Evolutionary conservation across 768 basidiomycete species (phyloP), one percentile per base, ranked within the genome.

Genomic region (Jaapia argillacea): DNA sequence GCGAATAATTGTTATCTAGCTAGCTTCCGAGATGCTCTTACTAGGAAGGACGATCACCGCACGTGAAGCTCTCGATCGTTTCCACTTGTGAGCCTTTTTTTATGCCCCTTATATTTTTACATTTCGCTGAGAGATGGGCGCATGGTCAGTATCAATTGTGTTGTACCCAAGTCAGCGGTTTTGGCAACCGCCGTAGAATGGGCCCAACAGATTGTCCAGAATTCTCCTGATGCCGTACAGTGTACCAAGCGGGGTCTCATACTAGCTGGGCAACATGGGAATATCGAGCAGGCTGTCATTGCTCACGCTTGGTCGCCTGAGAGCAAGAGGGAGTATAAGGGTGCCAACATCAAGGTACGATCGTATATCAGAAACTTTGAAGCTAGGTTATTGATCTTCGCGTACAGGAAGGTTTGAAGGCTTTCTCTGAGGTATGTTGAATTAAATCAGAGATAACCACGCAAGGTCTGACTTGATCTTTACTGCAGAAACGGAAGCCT

Each of bases 191-290:
- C 88, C 2, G 58, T 90, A 23, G 61, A 65, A 3, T 58, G 77
- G 44, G 87, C 89, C 2, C 61, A 67, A 42, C 63, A 72, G 43
- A 78, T 90, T 48, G 60, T 61, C 13, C 54, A 56, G 20, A 85
- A 84, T 51, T 87, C 85, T 1, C 89, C 88, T 0, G 89, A 90
- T 57, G 70, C 87, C 0, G 79, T 90, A 1, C 81, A 84, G 50
- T 70, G 74, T 37, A 82, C 85, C 2, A 92, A 90, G 57, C 65
- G 70, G n/a, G 82, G 71, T 1, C 63, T 92, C 6, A 42, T 84
- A 13, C 58, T 82, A 2, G 63, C 59, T 5, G 56, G 73, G 1
- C 72, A 79, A 47, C 62, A 67, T 33, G 66, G 68, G n/a, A 69
- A 70, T 31, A 60, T 76, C 35, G 70, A 76, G 20, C 69, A 77